A percentile compares a stretch with the other conserved stretches of the same genome.
phyloP scores from a whole-genome alignment of 2,329 filamentous ascomycete species.

The Paramyrothecium sp. region DNA sequence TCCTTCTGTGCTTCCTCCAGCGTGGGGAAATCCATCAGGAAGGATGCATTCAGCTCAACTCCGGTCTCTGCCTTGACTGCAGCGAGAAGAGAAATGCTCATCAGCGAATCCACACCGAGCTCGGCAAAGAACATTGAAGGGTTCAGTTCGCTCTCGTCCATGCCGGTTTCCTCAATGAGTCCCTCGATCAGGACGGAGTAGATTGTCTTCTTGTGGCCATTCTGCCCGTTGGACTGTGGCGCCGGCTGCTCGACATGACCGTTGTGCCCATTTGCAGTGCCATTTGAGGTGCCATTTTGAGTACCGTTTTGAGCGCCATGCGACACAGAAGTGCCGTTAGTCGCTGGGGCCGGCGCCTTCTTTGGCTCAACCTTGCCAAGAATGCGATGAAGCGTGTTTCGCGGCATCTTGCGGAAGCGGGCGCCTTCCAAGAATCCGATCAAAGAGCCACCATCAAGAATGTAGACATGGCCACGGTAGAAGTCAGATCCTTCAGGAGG shows the following conservation, averaged over 20 bases:
- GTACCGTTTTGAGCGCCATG: neutral
- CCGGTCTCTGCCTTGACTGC: neutral
- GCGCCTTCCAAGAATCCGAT: constrained; percentile 47
- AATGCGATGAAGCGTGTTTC: neutral
- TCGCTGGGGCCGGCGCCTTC: constrained; percentile 28
- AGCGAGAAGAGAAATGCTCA: neutral
- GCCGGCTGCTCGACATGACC: neutral
- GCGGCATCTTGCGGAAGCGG: neutral
- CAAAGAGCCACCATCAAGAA: constrained; percentile 52
- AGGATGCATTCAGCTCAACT: neutral
- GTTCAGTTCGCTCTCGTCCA: constrained; percentile 63
- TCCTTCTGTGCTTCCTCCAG: neutral
- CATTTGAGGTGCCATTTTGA: neutral
- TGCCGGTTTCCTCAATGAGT: constrained; percentile 65
- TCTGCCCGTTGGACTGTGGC: constrained; percentile 5
- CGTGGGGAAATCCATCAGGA: neutral
- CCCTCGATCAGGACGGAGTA: constrained; percentile 29
- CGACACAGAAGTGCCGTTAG: neutral
- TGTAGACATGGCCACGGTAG: constrained; percentile 49
- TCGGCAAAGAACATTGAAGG: constrained; percentile 53
- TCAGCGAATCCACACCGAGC: constrained; percentile 57
- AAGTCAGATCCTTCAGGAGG: constrained; percentile 36
- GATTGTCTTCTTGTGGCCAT: constrained; percentile 4
- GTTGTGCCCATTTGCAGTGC: neutral
- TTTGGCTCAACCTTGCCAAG: constrained; percentile 22